These are phyloP conservation scores for Lactuca saligna DNA, from an alignment of 129 eudicot species.

Conservation along the genomic window DNA sequence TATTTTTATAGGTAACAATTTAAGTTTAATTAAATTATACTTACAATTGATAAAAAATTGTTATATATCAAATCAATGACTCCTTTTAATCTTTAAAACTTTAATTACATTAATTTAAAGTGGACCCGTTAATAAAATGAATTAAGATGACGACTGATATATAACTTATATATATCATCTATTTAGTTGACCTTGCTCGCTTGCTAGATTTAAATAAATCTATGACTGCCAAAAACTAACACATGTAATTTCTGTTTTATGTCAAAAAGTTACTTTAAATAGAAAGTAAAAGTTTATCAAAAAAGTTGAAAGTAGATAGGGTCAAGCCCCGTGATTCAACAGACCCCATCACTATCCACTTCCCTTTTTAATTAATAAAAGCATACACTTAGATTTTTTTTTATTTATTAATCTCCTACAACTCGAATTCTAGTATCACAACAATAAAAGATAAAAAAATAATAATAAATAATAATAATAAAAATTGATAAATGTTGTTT, in stretches of 20 bases:
- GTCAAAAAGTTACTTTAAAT: conserved; percentile 28
- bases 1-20: no score
- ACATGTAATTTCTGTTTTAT: conserved; percentile 11
- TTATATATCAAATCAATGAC: no score
- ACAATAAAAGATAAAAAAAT: no score
- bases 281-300: conserved; percentile 19
- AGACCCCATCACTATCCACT: conserved; percentile 24
- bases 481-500: no score
- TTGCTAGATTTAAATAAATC: not conserved
- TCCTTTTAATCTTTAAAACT: no score
- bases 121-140: not conserved
- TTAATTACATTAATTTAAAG: no score
- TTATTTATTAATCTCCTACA: no score
- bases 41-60: no score
- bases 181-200: conserved; percentile 22
- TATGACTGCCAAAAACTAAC: conserved; percentile 1
- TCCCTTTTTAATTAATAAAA: not conserved
- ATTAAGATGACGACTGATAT: not conserved
- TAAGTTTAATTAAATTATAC: no score
- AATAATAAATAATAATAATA: no score
- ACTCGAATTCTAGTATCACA: no score
- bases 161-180: not conserved
- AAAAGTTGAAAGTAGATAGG: conserved; percentile 29
- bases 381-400: not conserved
- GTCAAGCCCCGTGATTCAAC: conserved; percentile 29